Percentiles rank a stretch among this genome's conserved stretches.
These are phyloP conservation scores for Kuraishia molischiana DNA, from an alignment of 805 yeast genomes.

Conservation along the genomic window DNA sequence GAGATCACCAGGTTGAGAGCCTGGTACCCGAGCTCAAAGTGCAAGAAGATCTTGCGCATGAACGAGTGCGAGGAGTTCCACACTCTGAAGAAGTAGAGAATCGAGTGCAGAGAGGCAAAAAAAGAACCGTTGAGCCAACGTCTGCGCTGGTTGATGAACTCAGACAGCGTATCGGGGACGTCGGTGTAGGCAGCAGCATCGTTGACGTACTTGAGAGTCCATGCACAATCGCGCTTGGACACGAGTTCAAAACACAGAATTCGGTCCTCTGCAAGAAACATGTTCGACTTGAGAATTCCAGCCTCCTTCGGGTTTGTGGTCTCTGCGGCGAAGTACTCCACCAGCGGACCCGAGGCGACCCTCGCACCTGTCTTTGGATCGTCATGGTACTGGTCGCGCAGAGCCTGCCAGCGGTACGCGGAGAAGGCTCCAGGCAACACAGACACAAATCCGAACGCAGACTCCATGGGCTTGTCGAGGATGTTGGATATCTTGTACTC, in stretches of 20 bases:
- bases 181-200: slow-evolving; percentile 90
- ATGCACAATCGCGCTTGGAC: slow-evolving; percentile 62
- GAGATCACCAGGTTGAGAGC: slow-evolving; percentile 64
- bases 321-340: slow-evolving; percentile 89
- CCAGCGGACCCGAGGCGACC: slow-evolving; percentile 59
- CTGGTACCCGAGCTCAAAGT: slow-evolving; percentile 75
- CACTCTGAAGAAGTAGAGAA: slow-evolving; percentile 63
- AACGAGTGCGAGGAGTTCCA: slow-evolving; percentile 73
- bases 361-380: background rate
- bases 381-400: slow-evolving; percentile 32
- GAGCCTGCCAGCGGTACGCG: slow-evolving; percentile 81
- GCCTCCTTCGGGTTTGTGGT: slow-evolving; percentile 58
- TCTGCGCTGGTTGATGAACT: slow-evolving; percentile 83
- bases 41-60: slow-evolving; percentile 58
- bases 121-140: slow-evolving; percentile 97
- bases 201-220: slow-evolving; percentile 79
- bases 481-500: slow-evolving; percentile 95
- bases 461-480: slow-evolving; percentile 91
- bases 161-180: slow-evolving; percentile 83
- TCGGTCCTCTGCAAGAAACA: slow-evolving; percentile 97
- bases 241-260: slow-evolving; percentile 91
- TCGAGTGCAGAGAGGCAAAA: slow-evolving; percentile 85
- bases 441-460: slow-evolving; percentile 87
- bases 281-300: slow-evolving; percentile 86
- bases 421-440: slow-evolving; percentile 97